Conservation (phyloP, 352 stramenopile species). For the Globisporangium polare region DNA sequence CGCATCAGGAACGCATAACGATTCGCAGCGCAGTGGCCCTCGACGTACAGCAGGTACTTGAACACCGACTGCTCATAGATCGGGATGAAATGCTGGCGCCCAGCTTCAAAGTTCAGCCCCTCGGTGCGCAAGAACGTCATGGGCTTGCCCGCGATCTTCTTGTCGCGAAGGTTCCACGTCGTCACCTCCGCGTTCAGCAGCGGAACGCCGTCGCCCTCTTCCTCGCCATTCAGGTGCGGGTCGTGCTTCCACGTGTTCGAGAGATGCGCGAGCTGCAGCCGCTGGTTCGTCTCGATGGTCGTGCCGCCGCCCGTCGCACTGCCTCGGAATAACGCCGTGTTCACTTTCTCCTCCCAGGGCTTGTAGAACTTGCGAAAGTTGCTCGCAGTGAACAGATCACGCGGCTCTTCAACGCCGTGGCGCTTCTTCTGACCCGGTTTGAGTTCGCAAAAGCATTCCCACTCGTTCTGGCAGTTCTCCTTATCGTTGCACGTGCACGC, state of each 20-base stretch:
- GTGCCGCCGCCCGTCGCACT: conserved; percentile 95
- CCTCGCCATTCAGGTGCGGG: conserved; percentile 73
- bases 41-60: conserved; percentile 97
- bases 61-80: conserved; percentile 98
- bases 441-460: conserved; percentile 74
- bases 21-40: conserved; percentile 97
- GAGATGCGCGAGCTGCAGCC: conserved; percentile 90
- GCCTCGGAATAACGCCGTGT: conserved; percentile 98
- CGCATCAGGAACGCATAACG: conserved; percentile 99
- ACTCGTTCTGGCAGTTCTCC: conserved; percentile 71
- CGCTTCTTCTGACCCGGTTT: conserved; percentile 56
- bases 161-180: conserved; percentile 95
- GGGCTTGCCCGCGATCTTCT: conserved; percentile 92
- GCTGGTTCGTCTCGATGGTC: conserved; percentile 96
- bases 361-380: conserved; percentile 97
- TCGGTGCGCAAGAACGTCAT: conserved; percentile 93
- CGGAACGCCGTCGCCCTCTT: conserved; percentile 52
- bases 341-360: conserved; percentile 94
- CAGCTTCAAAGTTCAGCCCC: conserved; percentile 86
- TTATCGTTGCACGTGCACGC: conserved; percentile 61
- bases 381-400: conserved; percentile 95
- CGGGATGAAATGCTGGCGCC: conserved; percentile 94
- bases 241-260: conserved; percentile 93
- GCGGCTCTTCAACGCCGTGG: conserved; percentile 64
- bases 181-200: conserved; percentile 97